Base-by-base conservation (phyloP, 129 eudicot genomes). In the Centella asiatica region DNA sequence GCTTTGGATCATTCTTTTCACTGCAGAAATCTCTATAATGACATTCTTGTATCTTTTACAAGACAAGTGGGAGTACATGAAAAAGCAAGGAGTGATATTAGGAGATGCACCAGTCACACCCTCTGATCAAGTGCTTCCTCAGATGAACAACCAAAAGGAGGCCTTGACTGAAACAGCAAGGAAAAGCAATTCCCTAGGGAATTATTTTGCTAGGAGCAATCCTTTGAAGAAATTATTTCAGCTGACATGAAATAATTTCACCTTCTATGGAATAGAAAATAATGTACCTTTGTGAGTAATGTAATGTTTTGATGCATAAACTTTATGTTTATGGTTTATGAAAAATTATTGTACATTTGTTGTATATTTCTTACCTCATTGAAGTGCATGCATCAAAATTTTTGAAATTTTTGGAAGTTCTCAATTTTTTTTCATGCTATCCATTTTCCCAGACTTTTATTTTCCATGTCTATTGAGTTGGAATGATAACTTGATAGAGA, bases 121-220 rank as follows among this genome's bases (percentile, higher is more conserved):
- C 49, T 48, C 73, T 58, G 34, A 67, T 34, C 74, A 73, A 62
- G 51, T 56, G 23, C 27, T 42, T 22, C 65, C 64, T 18, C 46
- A 37, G 28, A 33, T 37, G 5, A 65, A 73, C 31, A 68, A 20
- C 69, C 82, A 73, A 47, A 75, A 72, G 69, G 77, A 78, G 42
- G 69, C 34, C 22, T 46, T 72, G 27, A 28, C 54, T 48, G 80
- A 78, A 32, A 62, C 82, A 6, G 19, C 5, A 39, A 47, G 83
- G 70, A 81, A 85, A 69, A 85, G 94, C 78, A 85, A 85, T 71
- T 76, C 94, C 44, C 78, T 85, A 58, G 94, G 85, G 48, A 76
- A 69, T 64, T 71, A 81, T 36, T 85, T 85, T 60, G 80, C 83
- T 19, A 85, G 64, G 76, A 78, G 45, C 40, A 81, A 78, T 72